phyloP scores from a whole-genome alignment of 495 filamentous ascomycete species.

The Trichoderma orchidacearum region DNA sequence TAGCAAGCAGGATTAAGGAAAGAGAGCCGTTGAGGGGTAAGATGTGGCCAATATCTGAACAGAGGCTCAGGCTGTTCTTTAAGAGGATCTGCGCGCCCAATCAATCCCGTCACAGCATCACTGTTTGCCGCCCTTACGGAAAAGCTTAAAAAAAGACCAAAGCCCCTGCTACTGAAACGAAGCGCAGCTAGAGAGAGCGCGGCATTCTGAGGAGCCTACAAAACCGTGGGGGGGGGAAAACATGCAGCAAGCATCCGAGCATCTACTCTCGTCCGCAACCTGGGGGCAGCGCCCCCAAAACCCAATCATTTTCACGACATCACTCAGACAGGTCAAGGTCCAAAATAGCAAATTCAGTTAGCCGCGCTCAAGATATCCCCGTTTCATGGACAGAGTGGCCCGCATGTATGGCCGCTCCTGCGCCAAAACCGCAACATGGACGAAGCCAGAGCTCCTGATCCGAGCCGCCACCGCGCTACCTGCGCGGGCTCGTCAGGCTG shows the following conservation, averaged over 20 bases:
- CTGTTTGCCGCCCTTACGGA: neutral
- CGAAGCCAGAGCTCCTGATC: neutral
- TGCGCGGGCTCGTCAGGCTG: neutral
- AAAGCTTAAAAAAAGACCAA: neutral
- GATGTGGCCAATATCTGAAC: neutral
- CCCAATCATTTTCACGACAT: neutral
- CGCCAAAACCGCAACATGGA: neutral
- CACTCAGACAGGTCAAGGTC: neutral
- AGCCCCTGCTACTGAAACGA: neutral
- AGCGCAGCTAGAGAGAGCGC: neutral
- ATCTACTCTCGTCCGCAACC: neutral
- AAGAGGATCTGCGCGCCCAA: neutral
- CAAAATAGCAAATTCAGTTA: neutral
- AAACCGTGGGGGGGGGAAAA: neutral
- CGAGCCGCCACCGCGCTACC: neutral
- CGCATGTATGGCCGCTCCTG: neutral
- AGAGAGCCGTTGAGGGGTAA: neutral
- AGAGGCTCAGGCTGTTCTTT: constrained; percentile 7
- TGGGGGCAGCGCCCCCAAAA: neutral
- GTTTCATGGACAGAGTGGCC: neutral
- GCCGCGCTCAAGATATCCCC: neutral
- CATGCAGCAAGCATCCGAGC: neutral
- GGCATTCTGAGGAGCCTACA: neutral
- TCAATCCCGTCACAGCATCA: neutral
- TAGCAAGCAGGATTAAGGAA: neutral